These are phyloP conservation scores for Sesbania bispinosa DNA, from an alignment of 306 rosid genomes.

Conservation along the genomic window DNA sequence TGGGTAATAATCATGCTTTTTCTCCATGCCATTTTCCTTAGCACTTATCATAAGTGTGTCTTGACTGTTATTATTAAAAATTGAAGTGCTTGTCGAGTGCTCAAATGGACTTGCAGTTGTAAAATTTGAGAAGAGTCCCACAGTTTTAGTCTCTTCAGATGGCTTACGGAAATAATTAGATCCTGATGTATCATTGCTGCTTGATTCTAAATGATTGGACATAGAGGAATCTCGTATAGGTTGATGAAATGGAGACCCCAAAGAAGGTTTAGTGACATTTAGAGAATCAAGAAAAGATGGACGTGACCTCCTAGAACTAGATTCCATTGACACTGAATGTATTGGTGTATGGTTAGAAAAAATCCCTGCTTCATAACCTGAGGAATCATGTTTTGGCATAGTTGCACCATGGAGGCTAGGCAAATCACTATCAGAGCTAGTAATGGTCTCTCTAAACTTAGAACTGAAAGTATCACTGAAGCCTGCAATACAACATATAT, in stretches of 20 bases:
- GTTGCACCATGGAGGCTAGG: conserved; percentile 35
- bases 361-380: conserved; percentile 40
- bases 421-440: conserved; percentile 32
- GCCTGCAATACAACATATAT: conserved; percentile 31
- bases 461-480: conserved; percentile 38
- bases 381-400: conserved; percentile 43
- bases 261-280: conserved; percentile 51
- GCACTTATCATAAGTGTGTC: conserved; percentile 37
- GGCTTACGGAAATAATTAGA: conserved; percentile 44
- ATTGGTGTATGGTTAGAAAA: conserved; percentile 45
- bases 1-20: conserved; percentile 46
- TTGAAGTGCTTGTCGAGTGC: conserved; percentile 29
- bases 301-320: conserved; percentile 66
- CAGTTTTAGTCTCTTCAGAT: conserved; percentile 39
- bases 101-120: conserved; percentile 37
- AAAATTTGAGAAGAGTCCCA: conserved; percentile 35
- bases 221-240: conserved; percentile 39
- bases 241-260: conserved; percentile 49
- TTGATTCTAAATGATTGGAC: conserved; percentile 40
- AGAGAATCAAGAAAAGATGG: conserved; percentile 89
- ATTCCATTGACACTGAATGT: conserved; percentile 46
- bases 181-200: conserved; percentile 37
- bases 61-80: conserved; percentile 29
- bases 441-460: conserved; percentile 37
- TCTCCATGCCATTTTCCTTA: conserved; percentile 55